Percentiles rank a stretch among this genome's conserved stretches.
These are phyloP conservation scores for Tephrocybe sp. DNA, from an alignment of 768 basidiomycete species.

Conservation along the genomic window DNA sequence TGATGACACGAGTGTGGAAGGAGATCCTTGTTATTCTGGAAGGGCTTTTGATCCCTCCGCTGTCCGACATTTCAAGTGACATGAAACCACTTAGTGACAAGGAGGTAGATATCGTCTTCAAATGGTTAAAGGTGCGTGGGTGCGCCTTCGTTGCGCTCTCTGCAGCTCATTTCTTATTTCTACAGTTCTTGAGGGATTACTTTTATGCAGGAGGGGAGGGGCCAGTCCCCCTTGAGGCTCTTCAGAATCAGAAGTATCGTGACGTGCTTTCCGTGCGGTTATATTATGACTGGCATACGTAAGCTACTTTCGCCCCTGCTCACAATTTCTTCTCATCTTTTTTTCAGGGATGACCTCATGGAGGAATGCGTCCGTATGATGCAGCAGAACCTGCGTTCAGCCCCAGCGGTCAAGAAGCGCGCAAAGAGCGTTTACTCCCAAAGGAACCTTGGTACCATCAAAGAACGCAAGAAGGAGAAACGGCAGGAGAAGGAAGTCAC, in stretches of 20 bases:
- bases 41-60: constrained; percentile 84
- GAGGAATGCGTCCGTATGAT: constrained; percentile 96
- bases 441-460: constrained; percentile 95
- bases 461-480: constrained; percentile 91
- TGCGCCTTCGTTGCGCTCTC: background rate
- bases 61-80: constrained; percentile 82
- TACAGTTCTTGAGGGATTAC: constrained; percentile 89
- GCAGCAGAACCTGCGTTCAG: constrained; percentile 78
- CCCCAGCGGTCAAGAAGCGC: constrained; percentile 80
- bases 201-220: constrained; percentile 95
- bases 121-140: constrained; percentile 82
- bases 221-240: constrained; percentile 77
- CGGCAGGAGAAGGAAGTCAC: constrained; percentile 74
- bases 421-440: constrained; percentile 92
- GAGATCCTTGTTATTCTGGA: constrained; percentile 88
- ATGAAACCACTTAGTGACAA: constrained; percentile 93
- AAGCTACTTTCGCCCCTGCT: constrained; percentile 25
- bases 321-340: background rate
- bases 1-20: constrained; percentile 95
- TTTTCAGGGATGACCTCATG: constrained; percentile 73
- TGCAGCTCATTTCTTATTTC: constrained; percentile 8
- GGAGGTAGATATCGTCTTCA: constrained; percentile 98
- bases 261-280: constrained; percentile 87
- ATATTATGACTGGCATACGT: constrained; percentile 97
- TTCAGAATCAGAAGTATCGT: constrained; percentile 95